Evolutionary conservation across 371 early-diverging fungal genomes (phyloP), one percentile per base, ranked within the genome.

Genomic region (Zancudomyces culisetae): DNA sequence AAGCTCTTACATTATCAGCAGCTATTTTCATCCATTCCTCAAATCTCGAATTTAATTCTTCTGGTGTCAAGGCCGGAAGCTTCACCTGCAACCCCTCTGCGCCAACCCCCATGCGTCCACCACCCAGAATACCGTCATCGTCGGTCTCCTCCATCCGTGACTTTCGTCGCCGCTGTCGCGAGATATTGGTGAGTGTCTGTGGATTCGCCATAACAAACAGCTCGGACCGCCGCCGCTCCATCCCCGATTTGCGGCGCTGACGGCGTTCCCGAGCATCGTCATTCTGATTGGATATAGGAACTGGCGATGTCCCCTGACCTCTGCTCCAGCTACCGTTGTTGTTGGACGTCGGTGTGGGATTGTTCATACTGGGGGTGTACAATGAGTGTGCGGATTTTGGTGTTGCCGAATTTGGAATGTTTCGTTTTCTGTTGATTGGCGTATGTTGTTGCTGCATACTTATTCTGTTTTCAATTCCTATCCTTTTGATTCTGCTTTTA

Each of bases 1-100:
- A n/a, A n/a, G n/a, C n/a, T n/a, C 19, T 56, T 74, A 91, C 90
- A 64, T 94, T 94, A 61, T 93, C 95, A 0, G 95, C 90, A 12
- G 88, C 91, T 64, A 94, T 85, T 63, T 94, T 93, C 73, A 96
- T 83, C 91, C 94, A 94, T 68, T 96, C 90, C 55, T 96, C 95
- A 69, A 85, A 91, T 21, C 68, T 63, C 52, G 60, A 55, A 51
- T 69, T 69, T 43, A 67, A 64, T 53, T 69, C 69, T 50, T 69
- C 69, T 8, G 69, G 69, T 1, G 64, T 69, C 53, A 69, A 53
- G 1, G 56, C 58, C 43, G 64, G 64, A 12, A 68, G 53, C 64
- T 66, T 63, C 51, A 66, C 66, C 0, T 63, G 54, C 54, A 65
- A 66, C 4, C 3, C 27, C 26, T 43, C 52, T 22, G 20, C 39